Evolutionary conservation across 768 basidiomycete genomes (phyloP).

Genomic region (Trametes villosa): DNA sequence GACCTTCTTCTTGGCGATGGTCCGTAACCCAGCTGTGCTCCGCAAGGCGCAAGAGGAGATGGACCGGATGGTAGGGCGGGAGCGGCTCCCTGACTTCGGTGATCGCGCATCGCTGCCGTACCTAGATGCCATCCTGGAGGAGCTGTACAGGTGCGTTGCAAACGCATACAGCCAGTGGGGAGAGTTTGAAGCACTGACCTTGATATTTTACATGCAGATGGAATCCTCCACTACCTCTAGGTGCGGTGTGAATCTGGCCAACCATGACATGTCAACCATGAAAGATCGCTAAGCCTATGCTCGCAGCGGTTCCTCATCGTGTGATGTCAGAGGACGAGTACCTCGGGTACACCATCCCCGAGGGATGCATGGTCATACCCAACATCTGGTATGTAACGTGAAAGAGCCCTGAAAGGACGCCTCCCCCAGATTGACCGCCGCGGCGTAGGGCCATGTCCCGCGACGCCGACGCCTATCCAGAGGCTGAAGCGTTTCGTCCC

Average conservation of each 20-base stretch:
- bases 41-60: slow-evolving; percentile 47
- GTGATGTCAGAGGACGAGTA: slow-evolving; percentile 31
- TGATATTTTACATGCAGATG: slow-evolving; percentile 4
- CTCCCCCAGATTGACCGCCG: background rate
- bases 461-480: background rate
- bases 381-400: slow-evolving; percentile 26
- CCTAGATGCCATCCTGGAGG: slow-evolving; percentile 42
- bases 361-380: slow-evolving; percentile 28
- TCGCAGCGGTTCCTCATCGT: slow-evolving; percentile 28
- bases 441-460: background rate
- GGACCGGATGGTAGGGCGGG: slow-evolving; percentile 43
- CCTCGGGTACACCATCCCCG: slow-evolving; percentile 33
- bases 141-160: slow-evolving; percentile 33
- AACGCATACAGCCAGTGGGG: background rate
- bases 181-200: too few relatives aligned
- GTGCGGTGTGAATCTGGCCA: slow-evolving; percentile 1
- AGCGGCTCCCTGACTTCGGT: slow-evolving; percentile 42
- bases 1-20: slow-evolving; percentile 44
- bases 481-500: background rate
- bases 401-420: background rate
- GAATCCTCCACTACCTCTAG: slow-evolving; percentile 10
- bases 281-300: background rate
- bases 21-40: slow-evolving; percentile 40
- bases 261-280: too few relatives aligned
- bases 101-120: slow-evolving; percentile 47